Evolutionary conservation across 2,329 filamentous ascomycete species (phyloP).

Genomic region (Colletotrichum sp.): DNA sequence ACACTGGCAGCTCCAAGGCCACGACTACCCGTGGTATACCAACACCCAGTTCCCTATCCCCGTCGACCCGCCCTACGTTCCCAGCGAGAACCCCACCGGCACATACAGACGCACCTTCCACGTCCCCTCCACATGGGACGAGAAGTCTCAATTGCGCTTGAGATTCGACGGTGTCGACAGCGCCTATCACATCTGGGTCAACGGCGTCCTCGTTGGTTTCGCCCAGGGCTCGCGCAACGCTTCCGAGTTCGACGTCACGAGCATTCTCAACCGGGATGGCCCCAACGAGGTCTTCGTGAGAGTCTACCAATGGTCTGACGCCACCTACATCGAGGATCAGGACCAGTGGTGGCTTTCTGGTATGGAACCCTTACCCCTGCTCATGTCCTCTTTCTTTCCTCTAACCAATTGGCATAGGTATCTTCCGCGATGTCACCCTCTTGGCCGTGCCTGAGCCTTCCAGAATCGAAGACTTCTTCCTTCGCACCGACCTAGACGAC

Average conservation of each 20-base stretch:
- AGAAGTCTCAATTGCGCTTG: slow-evolving; percentile 58
- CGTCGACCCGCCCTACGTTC: slow-evolving; percentile 66
- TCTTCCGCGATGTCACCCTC: slow-evolving; percentile 71
- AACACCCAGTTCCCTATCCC: slow-evolving; percentile 72
- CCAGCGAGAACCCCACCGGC: slow-evolving; percentile 68
- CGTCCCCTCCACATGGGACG: slow-evolving; percentile 53
- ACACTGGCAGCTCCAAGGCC: slow-evolving; percentile 74
- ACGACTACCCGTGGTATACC: slow-evolving; percentile 71
- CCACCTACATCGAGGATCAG: slow-evolving; percentile 72
- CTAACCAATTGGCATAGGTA: slow-evolving; percentile 40
- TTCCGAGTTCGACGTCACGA: slow-evolving; percentile 71
- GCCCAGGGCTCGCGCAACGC: slow-evolving; percentile 73
- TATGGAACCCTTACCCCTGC: slow-evolving; percentile 27
- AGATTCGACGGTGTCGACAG: slow-evolving; percentile 77
- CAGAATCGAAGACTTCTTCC: slow-evolving; percentile 62
- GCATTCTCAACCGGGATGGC: slow-evolving; percentile 40
- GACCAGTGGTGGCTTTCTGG: slow-evolving; percentile 73
- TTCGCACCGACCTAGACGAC: slow-evolving; percentile 58
- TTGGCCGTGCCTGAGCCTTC: slow-evolving; percentile 56
- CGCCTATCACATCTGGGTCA: slow-evolving; percentile 73
- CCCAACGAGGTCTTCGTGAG: slow-evolving; percentile 64
- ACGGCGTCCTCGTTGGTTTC: slow-evolving; percentile 68
- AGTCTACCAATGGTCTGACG: slow-evolving; percentile 76
- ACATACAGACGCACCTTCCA: slow-evolving; percentile 63
- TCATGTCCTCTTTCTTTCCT: background rate